Percentiles rank a stretch among this genome's conserved stretches.
Conservation (phyloP, 2,329 filamentous ascomycete genomes). For the Microcyclospora pomicola region DNA sequence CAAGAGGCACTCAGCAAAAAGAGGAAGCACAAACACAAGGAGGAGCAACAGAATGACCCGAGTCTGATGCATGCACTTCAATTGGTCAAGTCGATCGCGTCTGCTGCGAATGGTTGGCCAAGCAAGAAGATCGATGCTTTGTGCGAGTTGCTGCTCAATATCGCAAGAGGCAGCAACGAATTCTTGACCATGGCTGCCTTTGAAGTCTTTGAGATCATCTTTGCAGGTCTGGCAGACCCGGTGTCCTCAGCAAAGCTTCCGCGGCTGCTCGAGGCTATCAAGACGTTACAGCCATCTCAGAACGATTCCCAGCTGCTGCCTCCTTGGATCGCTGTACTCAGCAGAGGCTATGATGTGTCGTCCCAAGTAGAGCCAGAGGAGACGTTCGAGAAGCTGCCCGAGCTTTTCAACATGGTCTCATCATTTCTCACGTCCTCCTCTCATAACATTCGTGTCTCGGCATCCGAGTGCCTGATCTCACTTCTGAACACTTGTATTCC, state of each 20-base stretch:
- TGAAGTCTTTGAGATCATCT: slow-evolving; percentile 95
- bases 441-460: slow-evolving; percentile 85
- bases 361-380: slow-evolving; percentile 79
- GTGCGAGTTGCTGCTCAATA: slow-evolving; percentile 76
- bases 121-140: slow-evolving; percentile 88
- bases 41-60: slow-evolving; percentile 47
- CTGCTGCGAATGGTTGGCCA: slow-evolving; percentile 84
- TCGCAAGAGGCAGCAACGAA: slow-evolving; percentile 82
- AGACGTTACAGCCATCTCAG: slow-evolving; percentile 76
- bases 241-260: slow-evolving; percentile 81
- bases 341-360: slow-evolving; percentile 84
- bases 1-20: slow-evolving; percentile 60
- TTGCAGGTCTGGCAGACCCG: slow-evolving; percentile 78
- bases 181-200: slow-evolving; percentile 94
- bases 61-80: slow-evolving; percentile 83
- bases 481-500: slow-evolving; percentile 87
- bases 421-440: slow-evolving; percentile 74
- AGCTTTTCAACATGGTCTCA: slow-evolving; percentile 66
- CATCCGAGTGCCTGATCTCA: slow-evolving; percentile 87
- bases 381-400: slow-evolving; percentile 79
- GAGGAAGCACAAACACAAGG: slow-evolving; percentile 39
- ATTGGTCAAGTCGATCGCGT: slow-evolving; percentile 77
- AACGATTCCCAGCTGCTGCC: slow-evolving; percentile 92
- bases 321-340: slow-evolving; percentile 91
- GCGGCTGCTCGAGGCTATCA: slow-evolving; percentile 77